Percentiles rank a stretch among this genome's conserved stretches.
These are phyloP conservation scores for Alopecurus myosuroides DNA, from an alignment of 176 grass and related monocot species.

Conservation along the genomic window DNA sequence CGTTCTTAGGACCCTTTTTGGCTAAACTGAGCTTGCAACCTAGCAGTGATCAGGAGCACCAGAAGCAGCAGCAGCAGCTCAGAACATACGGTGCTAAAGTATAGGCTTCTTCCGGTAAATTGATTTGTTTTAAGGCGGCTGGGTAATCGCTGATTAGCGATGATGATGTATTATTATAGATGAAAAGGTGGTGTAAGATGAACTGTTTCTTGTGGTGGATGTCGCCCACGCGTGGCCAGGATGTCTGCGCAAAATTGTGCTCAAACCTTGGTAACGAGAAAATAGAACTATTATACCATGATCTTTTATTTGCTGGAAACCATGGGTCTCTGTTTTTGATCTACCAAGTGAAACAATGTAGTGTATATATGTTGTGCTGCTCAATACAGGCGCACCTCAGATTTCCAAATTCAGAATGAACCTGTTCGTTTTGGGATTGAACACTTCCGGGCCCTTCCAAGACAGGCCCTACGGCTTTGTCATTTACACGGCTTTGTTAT, in stretches of 20 bases:
- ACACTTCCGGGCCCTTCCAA: too few relatives aligned
- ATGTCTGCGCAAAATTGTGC: neutral
- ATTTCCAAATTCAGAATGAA: too few relatives aligned
- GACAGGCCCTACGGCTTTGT: too few relatives aligned
- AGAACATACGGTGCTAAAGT: neutral
- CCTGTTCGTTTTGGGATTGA: too few relatives aligned
- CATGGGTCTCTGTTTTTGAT: neutral
- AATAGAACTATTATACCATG: neutral
- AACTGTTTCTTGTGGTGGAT: slow-evolving; percentile 1
- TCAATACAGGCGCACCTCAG: too few relatives aligned
- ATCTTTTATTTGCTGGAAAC: neutral
- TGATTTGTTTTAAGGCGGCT: slow-evolving; percentile 17
- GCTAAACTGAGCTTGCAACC: neutral
- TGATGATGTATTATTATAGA: slow-evolving; percentile 5
- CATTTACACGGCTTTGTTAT: too few relatives aligned
- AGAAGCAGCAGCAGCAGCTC: neutral
- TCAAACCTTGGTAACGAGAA: neutral
- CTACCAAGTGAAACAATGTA: too few relatives aligned
- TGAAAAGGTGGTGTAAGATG: slow-evolving; percentile 20
- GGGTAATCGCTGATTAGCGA: slow-evolving; percentile 21
- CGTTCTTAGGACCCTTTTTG: slow-evolving; percentile 57
- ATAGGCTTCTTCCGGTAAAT: neutral
- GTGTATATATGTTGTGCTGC: too few relatives aligned
- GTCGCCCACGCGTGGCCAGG: neutral
- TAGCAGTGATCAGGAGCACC: neutral